These are phyloP conservation scores for Wickerhamiella kurtzmanii DNA, from an alignment of 805 yeast species.

Conservation along the genomic window DNA sequence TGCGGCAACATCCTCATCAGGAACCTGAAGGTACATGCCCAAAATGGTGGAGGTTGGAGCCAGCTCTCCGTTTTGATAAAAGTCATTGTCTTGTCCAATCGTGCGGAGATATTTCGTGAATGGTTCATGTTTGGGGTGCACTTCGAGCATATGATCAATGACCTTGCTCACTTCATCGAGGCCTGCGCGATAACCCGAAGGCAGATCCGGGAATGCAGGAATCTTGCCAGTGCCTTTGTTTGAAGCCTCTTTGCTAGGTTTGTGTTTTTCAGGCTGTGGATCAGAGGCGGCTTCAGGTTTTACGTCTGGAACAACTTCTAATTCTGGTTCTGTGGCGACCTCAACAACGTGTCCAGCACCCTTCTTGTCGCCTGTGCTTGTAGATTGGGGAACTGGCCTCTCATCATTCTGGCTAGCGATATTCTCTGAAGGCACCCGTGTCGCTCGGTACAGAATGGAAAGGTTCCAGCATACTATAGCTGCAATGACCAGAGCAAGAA, in stretches of 20 bases:
- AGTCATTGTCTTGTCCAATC: constrained; percentile 27
- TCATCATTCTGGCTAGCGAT: too few relatives aligned
- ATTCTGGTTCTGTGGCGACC: too few relatives aligned
- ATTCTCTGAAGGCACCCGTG: too few relatives aligned
- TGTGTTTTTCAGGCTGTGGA: too few relatives aligned
- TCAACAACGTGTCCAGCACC: too few relatives aligned
- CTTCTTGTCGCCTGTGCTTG: too few relatives aligned
- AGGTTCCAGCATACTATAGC: not conserved
- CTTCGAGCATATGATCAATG: not conserved
- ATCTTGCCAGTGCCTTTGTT: too few relatives aligned
- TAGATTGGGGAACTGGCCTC: too few relatives aligned
- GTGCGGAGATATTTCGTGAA: constrained; percentile 34
- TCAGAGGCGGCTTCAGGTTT: too few relatives aligned
- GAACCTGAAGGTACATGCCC: constrained; percentile 13
- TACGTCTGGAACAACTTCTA: too few relatives aligned
- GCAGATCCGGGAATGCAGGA: not conserved
- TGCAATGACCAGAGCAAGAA: not conserved
- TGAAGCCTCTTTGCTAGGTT: too few relatives aligned
- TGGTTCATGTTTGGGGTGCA: constrained; percentile 32
- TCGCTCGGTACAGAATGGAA: not conserved
- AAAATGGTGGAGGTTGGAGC: constrained; percentile 11
- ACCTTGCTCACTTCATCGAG: not conserved
- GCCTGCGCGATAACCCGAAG: not conserved
- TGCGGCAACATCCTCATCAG: constrained; percentile 7
- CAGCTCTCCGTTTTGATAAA: constrained; percentile 10